Percentiles rank a stretch among this genome's conserved stretches.
Conservation (phyloP, 108 stramenopile genomes). For the Parietichytrium sp. region DNA sequence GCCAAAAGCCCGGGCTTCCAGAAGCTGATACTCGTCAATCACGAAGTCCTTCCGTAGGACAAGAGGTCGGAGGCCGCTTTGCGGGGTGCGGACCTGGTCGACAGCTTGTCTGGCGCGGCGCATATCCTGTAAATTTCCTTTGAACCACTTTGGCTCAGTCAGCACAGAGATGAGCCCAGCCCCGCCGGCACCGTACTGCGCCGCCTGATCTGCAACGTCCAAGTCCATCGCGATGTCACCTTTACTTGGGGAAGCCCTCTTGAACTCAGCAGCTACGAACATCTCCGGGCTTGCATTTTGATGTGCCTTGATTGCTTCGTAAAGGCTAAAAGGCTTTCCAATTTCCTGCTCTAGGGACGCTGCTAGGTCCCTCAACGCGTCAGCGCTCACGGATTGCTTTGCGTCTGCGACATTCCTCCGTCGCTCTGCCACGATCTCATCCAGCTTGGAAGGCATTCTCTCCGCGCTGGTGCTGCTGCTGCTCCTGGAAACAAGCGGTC, state of each 20-base stretch:
- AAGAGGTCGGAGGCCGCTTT: constrained; percentile 66
- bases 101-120: constrained; percentile 54
- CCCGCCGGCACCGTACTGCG: constrained; percentile 75
- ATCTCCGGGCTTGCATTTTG: neutral
- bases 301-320: constrained; percentile 42
- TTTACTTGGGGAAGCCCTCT: constrained; percentile 90
- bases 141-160: constrained; percentile 92
- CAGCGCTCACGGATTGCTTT: neutral
- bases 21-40: constrained; percentile 77
- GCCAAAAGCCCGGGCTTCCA: constrained; percentile 86
- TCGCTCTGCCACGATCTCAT: constrained; percentile 18
- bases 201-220: constrained; percentile 76
- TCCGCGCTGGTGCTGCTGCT: too few species aligned
- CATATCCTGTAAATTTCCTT: constrained; percentile 80
- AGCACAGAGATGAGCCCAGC: constrained; percentile 86
- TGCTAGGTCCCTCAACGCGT: constrained; percentile 37
- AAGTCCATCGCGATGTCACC: constrained; percentile 71
- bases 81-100: constrained; percentile 51
- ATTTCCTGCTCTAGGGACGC: constrained; percentile 39
- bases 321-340: constrained; percentile 49
- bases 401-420: neutral
- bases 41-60: constrained; percentile 93
- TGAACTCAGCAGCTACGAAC: constrained; percentile 94
- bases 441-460: constrained; percentile 29
- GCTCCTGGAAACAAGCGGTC: too few species aligned